Base-by-base conservation (phyloP, 495 filamentous ascomycete species). In the Hypoxylon cercidicola region DNA sequence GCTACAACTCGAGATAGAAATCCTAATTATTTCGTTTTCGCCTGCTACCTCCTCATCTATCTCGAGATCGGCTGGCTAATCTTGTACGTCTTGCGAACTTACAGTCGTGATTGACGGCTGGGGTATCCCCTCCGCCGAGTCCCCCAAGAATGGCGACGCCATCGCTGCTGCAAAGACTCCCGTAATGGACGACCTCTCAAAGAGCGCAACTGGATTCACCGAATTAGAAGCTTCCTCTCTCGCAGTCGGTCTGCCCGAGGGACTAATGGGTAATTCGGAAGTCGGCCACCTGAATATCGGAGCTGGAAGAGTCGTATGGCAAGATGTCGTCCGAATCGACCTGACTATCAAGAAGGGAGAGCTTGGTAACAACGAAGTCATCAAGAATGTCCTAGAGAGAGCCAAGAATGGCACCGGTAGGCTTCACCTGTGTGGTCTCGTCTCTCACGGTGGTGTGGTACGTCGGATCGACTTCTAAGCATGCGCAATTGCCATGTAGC, bases 231-330 rank as follows among this genome's bases (percentile, higher is more conserved):
- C 95, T 47, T 97, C 94, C 8, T 98, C 96, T 1, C 86, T 97
- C 16, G 96, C 95, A 30, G 95, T 99, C 41, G 95, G 95, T 41
- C 83, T 99, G 43, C 95, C 95, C 16, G 94, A 99, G 74, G 95
- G 95, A 37, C 82, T 99, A 60, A 99, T 99, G 95, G 95, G 95
- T 34, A 99, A 99, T 81, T 95, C 91, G 74, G 95, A 99, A 77
- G 95, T 99, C 68, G 95, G 95, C 35, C 95, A 99, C 78, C 78
- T 99, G 78, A 99, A 99, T 82, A 98, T 99, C 78, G 95, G 95
- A 73, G 95, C 95, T 60, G 95, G 95, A 41, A 85, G 95, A 76
- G 96, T 99, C 39, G 95, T 99, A 69, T 99, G 95, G 95, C 95
- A 99, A 78, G 95, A 99, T 81, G 96, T 96, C 60, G 95, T 99